Conservation (phyloP, 805 yeast species). For the Henningerozyma blattae region DNA sequence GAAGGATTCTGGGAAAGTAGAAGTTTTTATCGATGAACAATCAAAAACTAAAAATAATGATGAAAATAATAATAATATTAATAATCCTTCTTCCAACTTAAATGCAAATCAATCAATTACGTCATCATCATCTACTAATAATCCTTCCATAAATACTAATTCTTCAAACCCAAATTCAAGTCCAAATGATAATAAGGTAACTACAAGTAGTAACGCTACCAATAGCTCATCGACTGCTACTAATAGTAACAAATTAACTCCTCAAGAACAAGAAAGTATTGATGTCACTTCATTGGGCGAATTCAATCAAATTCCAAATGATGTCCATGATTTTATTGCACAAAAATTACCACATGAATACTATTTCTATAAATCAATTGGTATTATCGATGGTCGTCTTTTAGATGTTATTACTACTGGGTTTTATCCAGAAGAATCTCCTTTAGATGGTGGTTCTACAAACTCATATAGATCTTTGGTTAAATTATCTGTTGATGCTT, state of each 20-base stretch:
- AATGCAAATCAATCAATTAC: constrained; percentile 4
- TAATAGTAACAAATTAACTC: constrained; percentile 2
- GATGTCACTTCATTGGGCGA: neutral
- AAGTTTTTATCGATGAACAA: constrained; percentile 35
- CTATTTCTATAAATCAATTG: constrained; percentile 69
- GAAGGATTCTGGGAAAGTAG: constrained; percentile 56
- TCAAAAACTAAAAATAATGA: neutral
- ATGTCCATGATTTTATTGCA: constrained; percentile 70
- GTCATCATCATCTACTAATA: constrained; percentile 5
- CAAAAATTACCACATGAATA: constrained; percentile 80
- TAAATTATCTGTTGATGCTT: constrained; percentile 30
- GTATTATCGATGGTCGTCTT: constrained; percentile 45
- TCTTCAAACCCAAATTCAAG: neutral
- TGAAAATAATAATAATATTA: constrained; percentile 2
- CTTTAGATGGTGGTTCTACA: constrained; percentile 51
- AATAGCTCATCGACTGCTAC: neutral
- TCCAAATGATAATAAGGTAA: too few species aligned
- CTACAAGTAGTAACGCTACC: neutral
- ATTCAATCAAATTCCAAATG: constrained; percentile 43
- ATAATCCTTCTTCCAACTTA: neutral
- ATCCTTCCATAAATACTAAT: neutral
- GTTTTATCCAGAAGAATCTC: constrained; percentile 46
- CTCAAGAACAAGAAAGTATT: constrained; percentile 2
- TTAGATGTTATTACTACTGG: constrained; percentile 61
- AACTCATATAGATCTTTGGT: constrained; percentile 48